Conservation (phyloP, 331 rosid species). For the Rosa hybrid region DNA sequence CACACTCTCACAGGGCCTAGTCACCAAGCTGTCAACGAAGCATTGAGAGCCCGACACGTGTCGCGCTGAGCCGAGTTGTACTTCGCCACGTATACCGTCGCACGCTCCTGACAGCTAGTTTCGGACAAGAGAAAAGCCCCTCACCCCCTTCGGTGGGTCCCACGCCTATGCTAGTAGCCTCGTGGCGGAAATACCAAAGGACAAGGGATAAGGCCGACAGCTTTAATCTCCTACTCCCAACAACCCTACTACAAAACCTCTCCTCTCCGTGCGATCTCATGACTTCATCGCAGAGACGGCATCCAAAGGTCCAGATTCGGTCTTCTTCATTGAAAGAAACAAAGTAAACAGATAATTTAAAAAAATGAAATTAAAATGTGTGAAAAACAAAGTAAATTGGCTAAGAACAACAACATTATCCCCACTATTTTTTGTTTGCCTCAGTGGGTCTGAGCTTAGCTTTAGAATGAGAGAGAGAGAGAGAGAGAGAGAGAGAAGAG, state of each 20-base stretch:
- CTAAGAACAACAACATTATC: constrained; percentile 20
- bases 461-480: constrained; percentile 1
- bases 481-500: constrained; percentile 13
- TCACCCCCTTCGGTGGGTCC: constrained; percentile 30
- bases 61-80: background rate
- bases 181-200: constrained; percentile 45
- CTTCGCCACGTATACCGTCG: background rate
- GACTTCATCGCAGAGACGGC: too few species aligned
- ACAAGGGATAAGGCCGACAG: constrained; percentile 45
- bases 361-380: background rate
- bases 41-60: constrained; percentile 23
- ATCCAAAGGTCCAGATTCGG: background rate
- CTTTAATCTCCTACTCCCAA: background rate
- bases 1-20: too few species aligned
- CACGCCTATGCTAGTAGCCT: constrained; percentile 21
- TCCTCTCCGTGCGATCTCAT: background rate
- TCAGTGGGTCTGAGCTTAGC: constrained; percentile 4
- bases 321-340: constrained; percentile 11
- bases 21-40: constrained; percentile 19
- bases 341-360: background rate
- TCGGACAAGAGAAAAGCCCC: constrained; percentile 12
- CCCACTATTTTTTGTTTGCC: constrained; percentile 30
- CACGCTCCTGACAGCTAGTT: constrained; percentile 31
- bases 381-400: constrained; percentile 26
- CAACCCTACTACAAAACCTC: background rate